These are phyloP conservation scores for Glomus cerebriforme DNA, from an alignment of 192 early-diverging fungal species.

Conservation along the genomic window DNA sequence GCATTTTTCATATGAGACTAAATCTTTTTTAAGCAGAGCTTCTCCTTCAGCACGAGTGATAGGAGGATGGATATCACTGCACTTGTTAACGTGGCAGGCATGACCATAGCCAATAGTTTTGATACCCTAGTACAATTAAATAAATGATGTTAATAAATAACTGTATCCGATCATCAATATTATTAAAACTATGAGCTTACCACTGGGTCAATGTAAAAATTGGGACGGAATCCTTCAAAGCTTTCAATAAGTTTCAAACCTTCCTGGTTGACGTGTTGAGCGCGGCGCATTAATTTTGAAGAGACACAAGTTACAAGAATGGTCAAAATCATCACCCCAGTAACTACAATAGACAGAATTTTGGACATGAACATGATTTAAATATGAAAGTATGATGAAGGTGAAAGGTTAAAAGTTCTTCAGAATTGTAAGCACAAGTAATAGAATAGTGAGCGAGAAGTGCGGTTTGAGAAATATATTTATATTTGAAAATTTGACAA, in stretches of 20 bases:
- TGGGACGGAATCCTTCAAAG: neutral
- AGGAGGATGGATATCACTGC: neutral
- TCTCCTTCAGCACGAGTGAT: neutral
- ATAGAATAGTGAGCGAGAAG: too few relatives aligned
- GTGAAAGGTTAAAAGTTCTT: too few relatives aligned
- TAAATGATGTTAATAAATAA: neutral
- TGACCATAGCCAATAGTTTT: neutral
- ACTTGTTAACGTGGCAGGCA: neutral
- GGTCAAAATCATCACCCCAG: too few relatives aligned
- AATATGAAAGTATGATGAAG: too few relatives aligned
- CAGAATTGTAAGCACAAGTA: too few relatives aligned
- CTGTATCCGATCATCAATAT: neutral
- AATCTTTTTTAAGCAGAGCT: neutral
- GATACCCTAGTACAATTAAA: neutral
- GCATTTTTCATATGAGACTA: neutral
- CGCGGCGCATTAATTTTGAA: too few relatives aligned
- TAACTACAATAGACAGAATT: too few relatives aligned
- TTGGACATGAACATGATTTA: too few relatives aligned
- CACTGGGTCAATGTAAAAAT: neutral
- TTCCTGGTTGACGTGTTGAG: too few relatives aligned
- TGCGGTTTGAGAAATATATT: too few relatives aligned
- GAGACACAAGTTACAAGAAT: too few relatives aligned
- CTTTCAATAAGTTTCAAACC: neutral
- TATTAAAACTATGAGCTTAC: neutral
- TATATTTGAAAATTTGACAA: too few relatives aligned